These are phyloP conservation scores for maize (Zea mays) DNA, from an alignment of 176 grass and related monocot genomes.

Conservation along the genomic window Zm-B73-REFERENCE-NAM-5.0 NC_050105.1:144836001-144836500, in stretches of 20 bases:
- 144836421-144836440: conserved; percentile 98
- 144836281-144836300: not conserved
- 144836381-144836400: conserved; percentile 91
- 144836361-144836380: conserved; percentile 96
- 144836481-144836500: conserved; percentile 23
- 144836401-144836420: conserved; percentile 88
- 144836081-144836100: not conserved
- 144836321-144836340: conserved; percentile 68
- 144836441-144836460: conserved; percentile 80
- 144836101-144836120: conserved; percentile 42
- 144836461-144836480: conserved; percentile 22
- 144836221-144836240: conserved; percentile 80
- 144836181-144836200: conserved; percentile 92
- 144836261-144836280: conserved; percentile 60
- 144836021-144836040: conserved; percentile 43
- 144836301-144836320: conserved; percentile 19
- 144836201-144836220: conserved; percentile 77
- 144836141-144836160: conserved; percentile 92
- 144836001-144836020: conserved; percentile 45
- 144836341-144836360: conserved; percentile 79
- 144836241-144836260: conserved; percentile 90
- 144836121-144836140: conserved; percentile 89
- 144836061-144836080: conserved; percentile 3
- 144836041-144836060: conserved; percentile 29
- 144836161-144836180: conserved; percentile 96